A percentile compares a stretch with the other conserved stretches of the same genome.
These are phyloP conservation scores for Singerocomus rubriflavus DNA, from an alignment of 1,284 basidiomycete genomes.

Conservation along the genomic window DNA sequence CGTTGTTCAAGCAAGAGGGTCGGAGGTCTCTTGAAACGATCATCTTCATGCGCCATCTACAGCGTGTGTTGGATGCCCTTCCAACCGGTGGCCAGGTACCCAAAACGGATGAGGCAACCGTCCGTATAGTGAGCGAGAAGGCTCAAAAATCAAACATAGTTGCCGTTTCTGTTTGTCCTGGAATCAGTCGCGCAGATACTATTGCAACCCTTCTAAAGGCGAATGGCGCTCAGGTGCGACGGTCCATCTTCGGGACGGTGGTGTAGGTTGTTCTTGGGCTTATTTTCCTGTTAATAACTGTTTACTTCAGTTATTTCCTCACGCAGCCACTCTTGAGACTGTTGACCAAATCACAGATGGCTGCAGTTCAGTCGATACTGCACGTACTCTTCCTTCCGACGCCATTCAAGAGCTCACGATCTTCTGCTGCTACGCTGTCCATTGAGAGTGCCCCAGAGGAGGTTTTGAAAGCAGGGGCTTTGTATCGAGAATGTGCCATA, in stretches of 20 bases:
- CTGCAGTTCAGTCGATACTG: slow-evolving; percentile 60
- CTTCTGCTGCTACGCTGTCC: not conserved
- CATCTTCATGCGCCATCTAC: slow-evolving; percentile 68
- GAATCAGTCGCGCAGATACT: slow-evolving; percentile 66
- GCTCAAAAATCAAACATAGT: slow-evolving; percentile 68
- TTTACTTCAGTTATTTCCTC: slow-evolving; percentile 49
- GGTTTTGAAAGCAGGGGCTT: slow-evolving; percentile 68
- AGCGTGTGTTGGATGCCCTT: slow-evolving; percentile 74
- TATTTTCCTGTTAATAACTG: slow-evolving; percentile 5
- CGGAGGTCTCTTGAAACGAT: slow-evolving; percentile 60
- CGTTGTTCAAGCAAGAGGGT: slow-evolving; percentile 59
- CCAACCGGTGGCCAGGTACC: slow-evolving; percentile 56
- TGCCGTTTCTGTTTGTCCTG: slow-evolving; percentile 67
- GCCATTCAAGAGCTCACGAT: slow-evolving; percentile 52
- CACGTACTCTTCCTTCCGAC: slow-evolving; percentile 75
- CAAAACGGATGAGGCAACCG: slow-evolving; percentile 43
- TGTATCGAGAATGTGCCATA: slow-evolving; percentile 70
- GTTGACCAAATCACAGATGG: slow-evolving; percentile 56
- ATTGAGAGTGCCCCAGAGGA: slow-evolving; percentile 39
- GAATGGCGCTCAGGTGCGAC: slow-evolving; percentile 34
- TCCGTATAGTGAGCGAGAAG: slow-evolving; percentile 48
- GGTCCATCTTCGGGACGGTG: slow-evolving; percentile 42
- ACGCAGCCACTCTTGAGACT: slow-evolving; percentile 58
- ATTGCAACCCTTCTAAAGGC: slow-evolving; percentile 55
- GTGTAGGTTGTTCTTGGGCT: slow-evolving; percentile 36